phyloP scores from a whole-genome alignment of 495 filamentous ascomycete genomes.

The Friedmanniomyces endolithicus region DNA sequence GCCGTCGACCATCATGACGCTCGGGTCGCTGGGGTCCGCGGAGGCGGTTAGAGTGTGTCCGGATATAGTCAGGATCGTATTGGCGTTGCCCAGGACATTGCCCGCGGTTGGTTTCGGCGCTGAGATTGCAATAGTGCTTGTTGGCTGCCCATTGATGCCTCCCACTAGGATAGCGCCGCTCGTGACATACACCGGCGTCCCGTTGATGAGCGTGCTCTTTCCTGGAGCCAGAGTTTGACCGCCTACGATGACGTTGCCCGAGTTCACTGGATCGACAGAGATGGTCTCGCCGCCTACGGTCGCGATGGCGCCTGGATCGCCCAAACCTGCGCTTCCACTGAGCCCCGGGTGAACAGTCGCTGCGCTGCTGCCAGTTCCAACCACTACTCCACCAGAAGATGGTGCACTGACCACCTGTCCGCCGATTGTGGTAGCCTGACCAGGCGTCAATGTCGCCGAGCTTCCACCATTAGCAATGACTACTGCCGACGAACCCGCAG shows the following conservation, averaged over 20 bases:
- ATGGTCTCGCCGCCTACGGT: neutral
- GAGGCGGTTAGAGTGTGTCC: neutral
- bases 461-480: neutral
- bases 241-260: neutral
- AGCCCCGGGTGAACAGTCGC: neutral
- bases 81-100: neutral
- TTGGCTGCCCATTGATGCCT: neutral
- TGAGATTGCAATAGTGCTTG: neutral
- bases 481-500: neutral
- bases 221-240: conserved; percentile 3
- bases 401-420: neutral
- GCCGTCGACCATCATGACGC: neutral
- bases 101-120: neutral
- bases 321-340: neutral
- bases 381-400: neutral
- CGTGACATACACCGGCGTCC: neutral
- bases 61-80: neutral
- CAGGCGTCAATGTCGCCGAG: neutral
- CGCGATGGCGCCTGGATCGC: neutral
- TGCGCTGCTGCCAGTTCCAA: neutral
- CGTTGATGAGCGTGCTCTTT: neutral
- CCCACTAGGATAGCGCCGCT: neutral
- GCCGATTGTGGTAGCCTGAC: neutral
- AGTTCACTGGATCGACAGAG: neutral
- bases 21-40: neutral